Percentiles rank a stretch among this genome's conserved stretches.
Conservation (phyloP, 176 grass and related monocot species). For the Dactylis glomerata region DNA sequence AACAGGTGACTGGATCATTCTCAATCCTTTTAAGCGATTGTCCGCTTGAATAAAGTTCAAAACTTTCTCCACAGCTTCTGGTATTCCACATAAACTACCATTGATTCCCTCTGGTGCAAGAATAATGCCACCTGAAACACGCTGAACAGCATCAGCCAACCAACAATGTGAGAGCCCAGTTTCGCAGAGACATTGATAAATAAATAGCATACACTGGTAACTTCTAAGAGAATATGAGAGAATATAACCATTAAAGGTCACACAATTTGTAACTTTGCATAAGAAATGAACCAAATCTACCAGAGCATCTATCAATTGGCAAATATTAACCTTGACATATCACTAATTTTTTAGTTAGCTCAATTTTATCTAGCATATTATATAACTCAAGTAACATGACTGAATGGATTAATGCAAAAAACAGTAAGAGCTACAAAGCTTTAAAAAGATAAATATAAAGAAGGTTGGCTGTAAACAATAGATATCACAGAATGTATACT, state of each 20-base stretch:
- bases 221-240: background rate
- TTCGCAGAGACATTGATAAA: background rate
- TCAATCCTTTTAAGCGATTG: constrained; percentile 62
- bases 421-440: background rate
- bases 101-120: constrained; percentile 95
- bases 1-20: constrained; percentile 84
- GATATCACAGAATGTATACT: background rate
- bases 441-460: background rate
- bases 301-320: background rate
- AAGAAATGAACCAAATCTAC: background rate
- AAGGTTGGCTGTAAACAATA: background rate
- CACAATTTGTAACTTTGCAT: background rate
- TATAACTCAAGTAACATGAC: background rate
- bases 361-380: background rate
- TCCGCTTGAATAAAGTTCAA: constrained; percentile 84
- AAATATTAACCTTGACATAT: background rate
- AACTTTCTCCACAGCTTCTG: constrained; percentile 64
- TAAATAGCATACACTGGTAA: background rate
- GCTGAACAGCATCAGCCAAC: constrained; percentile 52
- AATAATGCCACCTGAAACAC: constrained; percentile 98
- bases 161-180: constrained; percentile 20
- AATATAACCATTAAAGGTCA: background rate
- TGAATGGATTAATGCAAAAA: background rate
- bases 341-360: background rate
- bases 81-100: constrained; percentile 82